phyloP scores from a whole-genome alignment of 345 rosid species.

The Camelina hispida region DNA sequence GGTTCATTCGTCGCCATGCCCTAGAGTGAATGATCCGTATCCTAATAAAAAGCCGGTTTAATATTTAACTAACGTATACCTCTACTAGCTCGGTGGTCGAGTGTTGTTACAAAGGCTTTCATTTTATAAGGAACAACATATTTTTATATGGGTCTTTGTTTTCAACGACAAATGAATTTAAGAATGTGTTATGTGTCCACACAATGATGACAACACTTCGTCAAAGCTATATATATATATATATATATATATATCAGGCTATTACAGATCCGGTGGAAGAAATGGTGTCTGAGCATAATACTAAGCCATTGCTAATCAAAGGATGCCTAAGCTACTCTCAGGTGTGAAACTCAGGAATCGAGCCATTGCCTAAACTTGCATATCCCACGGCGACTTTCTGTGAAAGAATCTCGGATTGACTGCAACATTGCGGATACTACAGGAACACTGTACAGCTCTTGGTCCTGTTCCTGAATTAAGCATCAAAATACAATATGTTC shows the following conservation, averaged over 20 bases:
- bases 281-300: neutral
- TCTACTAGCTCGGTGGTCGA: no score
- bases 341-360: constrained; percentile 33
- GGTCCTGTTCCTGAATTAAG: constrained; percentile 58
- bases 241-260: neutral
- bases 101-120: no score
- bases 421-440: constrained; percentile 67
- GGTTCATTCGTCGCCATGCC: no score
- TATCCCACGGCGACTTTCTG: constrained; percentile 80
- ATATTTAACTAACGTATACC: no score
- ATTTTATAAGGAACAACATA: no score
- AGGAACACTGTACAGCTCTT: constrained; percentile 55
- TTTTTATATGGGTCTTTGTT: neutral
- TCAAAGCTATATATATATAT: neutral
- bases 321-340: constrained; percentile 16
- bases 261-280: constrained; percentile 10
- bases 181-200: constrained; percentile 17
- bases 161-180: neutral
- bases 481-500: constrained; percentile 6
- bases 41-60: no score
- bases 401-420: constrained; percentile 75
- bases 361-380: constrained; percentile 81
- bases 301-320: constrained; percentile 15
- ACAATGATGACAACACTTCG: neutral
- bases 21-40: no score